Conservation (phyloP, 2,329 filamentous ascomycete species). For the Ilyonectria robusta region DNA sequence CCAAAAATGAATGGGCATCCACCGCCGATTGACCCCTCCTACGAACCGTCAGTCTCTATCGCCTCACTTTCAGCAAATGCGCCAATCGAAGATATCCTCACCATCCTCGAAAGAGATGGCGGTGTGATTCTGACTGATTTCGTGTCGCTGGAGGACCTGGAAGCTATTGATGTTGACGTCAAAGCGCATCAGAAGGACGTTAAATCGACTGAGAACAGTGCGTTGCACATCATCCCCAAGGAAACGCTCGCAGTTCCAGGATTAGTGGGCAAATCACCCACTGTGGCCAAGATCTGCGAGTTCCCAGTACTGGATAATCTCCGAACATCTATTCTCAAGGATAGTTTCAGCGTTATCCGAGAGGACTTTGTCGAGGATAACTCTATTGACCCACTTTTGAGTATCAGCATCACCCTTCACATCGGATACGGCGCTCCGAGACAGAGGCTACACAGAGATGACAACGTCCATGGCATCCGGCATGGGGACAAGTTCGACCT, state of each 20-base stretch:
- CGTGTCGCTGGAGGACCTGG: background rate
- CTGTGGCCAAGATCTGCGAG: background rate
- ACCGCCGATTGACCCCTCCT: background rate
- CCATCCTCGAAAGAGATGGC: conserved; percentile 1
- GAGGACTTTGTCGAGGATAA: conserved; percentile 2
- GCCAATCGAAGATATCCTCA: background rate
- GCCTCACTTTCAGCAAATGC: background rate
- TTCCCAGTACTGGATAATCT: background rate
- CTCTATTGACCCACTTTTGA: background rate
- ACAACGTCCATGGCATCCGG: background rate
- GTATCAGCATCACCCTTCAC: conserved; percentile 5
- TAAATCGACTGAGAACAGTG: background rate
- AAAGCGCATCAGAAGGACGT: background rate
- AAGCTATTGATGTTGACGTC: background rate
- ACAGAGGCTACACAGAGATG: conserved; percentile 1
- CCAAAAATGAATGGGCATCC: conserved; percentile 1
- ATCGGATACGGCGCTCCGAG: background rate
- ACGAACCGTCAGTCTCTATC: background rate
- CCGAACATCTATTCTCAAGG: background rate
- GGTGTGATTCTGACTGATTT: conserved; percentile 6
- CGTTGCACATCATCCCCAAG: background rate
- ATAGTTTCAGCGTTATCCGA: background rate
- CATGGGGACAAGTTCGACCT: background rate
- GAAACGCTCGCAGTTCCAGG: background rate
- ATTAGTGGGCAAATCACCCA: background rate